Evolutionary conservation across 139 green algal species (phyloP).

Genomic region (Parachlorella kessleri): DNA sequence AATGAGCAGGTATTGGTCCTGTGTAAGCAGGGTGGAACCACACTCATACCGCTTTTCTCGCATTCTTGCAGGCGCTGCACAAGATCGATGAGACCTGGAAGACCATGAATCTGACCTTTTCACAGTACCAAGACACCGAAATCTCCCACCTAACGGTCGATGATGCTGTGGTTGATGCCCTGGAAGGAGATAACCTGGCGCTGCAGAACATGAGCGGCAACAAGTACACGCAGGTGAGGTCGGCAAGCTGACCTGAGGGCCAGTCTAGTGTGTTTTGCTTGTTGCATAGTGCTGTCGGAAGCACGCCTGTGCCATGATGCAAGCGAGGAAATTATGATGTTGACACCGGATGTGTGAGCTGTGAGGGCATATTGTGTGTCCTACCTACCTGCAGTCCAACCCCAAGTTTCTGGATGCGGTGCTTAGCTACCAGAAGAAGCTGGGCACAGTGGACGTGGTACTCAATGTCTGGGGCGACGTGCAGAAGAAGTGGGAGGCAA

Average conservation of each 20-base stretch:
- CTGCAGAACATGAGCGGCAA: constrained; percentile 87
- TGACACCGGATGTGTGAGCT: too few species aligned
- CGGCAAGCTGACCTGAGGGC: neutral
- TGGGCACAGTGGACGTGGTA: constrained; percentile 82
- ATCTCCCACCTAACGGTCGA: constrained; percentile 41
- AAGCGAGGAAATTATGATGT: too few species aligned
- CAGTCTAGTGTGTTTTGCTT: too few species aligned
- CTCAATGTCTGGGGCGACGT: constrained; percentile 83
- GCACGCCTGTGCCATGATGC: too few species aligned
- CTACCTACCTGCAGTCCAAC: constrained; percentile 66
- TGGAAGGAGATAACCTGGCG: constrained; percentile 90
- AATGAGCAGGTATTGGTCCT: neutral
- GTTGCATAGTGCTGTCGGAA: too few species aligned
- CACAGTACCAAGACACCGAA: constrained; percentile 59
- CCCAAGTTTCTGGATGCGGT: constrained; percentile 87
- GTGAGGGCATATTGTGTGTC: too few species aligned
- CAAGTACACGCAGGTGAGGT: constrained; percentile 77
- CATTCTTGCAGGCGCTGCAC: constrained; percentile 53
- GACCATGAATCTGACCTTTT: constrained; percentile 68
- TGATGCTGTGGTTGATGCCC: constrained; percentile 50
- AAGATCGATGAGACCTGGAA: constrained; percentile 91
- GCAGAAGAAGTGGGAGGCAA: constrained; percentile 96
- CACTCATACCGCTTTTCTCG: constrained; percentile 30
- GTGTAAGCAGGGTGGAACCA: constrained; percentile 31
- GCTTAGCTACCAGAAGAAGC: constrained; percentile 84